A percentile compares a stretch with the other conserved stretches of the same genome.
phyloP scores from a whole-genome alignment of 371 early-diverging fungal genomes.

The Apophysomyces sp. region DNA sequence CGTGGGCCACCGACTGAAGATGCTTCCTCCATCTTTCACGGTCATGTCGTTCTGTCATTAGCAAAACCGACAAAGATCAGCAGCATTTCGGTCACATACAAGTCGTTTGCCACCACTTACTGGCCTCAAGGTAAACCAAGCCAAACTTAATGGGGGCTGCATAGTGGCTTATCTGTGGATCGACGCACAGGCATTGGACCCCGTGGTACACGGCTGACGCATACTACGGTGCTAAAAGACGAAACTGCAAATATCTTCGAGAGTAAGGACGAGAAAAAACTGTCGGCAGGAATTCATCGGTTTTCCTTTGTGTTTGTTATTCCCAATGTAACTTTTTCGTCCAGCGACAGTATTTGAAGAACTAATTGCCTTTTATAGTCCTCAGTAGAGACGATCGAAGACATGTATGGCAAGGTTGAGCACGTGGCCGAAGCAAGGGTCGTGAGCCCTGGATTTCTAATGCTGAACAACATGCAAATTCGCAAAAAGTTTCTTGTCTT shows the following conservation, averaged over 20 bases:
- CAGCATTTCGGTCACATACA: slow-evolving; percentile 22
- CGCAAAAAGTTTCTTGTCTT: slow-evolving; percentile 30
- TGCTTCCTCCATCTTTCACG: slow-evolving; percentile 29
- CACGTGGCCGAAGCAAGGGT: slow-evolving; percentile 30
- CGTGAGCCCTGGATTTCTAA: slow-evolving; percentile 14
- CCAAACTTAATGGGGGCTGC: not conserved
- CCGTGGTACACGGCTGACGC: slow-evolving; percentile 28
- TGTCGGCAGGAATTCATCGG: slow-evolving; percentile 29
- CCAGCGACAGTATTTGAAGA: not conserved
- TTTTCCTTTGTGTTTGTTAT: slow-evolving; percentile 35
- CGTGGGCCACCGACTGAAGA: slow-evolving; percentile 31
- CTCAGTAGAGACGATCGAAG: slow-evolving; percentile 35
- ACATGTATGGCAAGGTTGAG: slow-evolving; percentile 29
- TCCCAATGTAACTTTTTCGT: slow-evolving; percentile 27
- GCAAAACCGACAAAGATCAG: slow-evolving; percentile 27
- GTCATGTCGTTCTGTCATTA: slow-evolving; percentile 24
- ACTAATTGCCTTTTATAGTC: slow-evolving; percentile 10
- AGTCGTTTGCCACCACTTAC: slow-evolving; percentile 18
- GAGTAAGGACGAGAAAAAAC: slow-evolving; percentile 21
- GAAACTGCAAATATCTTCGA: slow-evolving; percentile 21
- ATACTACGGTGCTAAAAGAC: slow-evolving; percentile 21
- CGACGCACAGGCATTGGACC: slow-evolving; percentile 28
- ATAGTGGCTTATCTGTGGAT: slow-evolving; percentile 3
- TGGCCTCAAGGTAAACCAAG: slow-evolving; percentile 32
- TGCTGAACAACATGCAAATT: slow-evolving; percentile 26